phyloP scores from a whole-genome alignment of 306 rosid species.

The Cucumis hystrix region DNA sequence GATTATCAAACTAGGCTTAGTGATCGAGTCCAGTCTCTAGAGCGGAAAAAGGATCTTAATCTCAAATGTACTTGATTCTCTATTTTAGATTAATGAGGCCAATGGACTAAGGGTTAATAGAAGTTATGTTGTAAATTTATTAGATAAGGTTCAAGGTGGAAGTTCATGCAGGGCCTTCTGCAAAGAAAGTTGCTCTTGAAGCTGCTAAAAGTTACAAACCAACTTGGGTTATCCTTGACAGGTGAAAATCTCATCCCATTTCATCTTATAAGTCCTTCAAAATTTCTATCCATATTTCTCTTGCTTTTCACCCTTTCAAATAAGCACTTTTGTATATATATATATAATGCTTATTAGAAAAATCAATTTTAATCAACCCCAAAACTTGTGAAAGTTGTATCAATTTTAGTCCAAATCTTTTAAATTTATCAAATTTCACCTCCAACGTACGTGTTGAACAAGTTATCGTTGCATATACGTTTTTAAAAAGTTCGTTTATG shows the following conservation, averaged over 20 bases:
- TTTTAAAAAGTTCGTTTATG: too few relatives aligned
- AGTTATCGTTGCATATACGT: too few relatives aligned
- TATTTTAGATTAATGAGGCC: neutral
- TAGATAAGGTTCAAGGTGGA: slow-evolving; percentile 20
- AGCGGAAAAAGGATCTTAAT: neutral
- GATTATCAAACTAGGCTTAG: too few relatives aligned
- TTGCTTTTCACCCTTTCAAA: neutral
- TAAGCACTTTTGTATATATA: too few relatives aligned
- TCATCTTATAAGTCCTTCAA: neutral
- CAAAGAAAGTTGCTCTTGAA: slow-evolving; percentile 24
- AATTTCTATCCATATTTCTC: neutral
- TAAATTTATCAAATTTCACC: too few relatives aligned
- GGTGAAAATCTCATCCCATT: slow-evolving; percentile 26
- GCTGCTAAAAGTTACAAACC: slow-evolving; percentile 23
- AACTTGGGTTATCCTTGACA: slow-evolving; percentile 58
- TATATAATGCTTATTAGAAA: too few relatives aligned
- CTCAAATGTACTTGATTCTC: neutral
- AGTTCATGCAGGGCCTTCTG: slow-evolving; percentile 31
- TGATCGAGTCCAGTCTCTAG: too few relatives aligned
- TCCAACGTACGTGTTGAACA: too few relatives aligned
- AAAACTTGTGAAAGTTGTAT: too few relatives aligned
- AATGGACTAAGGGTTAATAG: neutral
- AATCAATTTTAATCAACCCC: too few relatives aligned
- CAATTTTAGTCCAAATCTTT: neutral
- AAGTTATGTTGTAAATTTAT: neutral